Conservation (phyloP, 257 asterid genomes). For the Ehretia macrophylla region DNA sequence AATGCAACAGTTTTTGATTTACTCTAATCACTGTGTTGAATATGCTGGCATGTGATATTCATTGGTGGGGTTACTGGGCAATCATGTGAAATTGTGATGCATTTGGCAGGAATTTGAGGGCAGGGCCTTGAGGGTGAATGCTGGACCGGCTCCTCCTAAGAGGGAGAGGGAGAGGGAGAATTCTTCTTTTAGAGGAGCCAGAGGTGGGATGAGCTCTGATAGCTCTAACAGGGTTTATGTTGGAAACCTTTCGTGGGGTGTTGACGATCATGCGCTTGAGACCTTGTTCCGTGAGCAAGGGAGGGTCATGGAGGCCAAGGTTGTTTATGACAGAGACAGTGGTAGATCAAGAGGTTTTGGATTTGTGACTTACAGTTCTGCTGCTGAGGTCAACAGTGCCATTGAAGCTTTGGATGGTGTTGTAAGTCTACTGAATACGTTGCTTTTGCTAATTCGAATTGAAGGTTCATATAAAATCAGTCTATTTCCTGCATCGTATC, state of each 20-base stretch:
- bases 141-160: slow-evolving; percentile 79
- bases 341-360: slow-evolving; percentile 96
- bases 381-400: slow-evolving; percentile 74
- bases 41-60: too few species aligned
- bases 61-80: too few species aligned
- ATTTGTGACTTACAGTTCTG: slow-evolving; percentile 65
- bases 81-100: too few species aligned
- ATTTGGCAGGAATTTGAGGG: too few species aligned
- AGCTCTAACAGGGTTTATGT: slow-evolving; percentile 58
- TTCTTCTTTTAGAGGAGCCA: slow-evolving; percentile 42
- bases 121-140: slow-evolving; percentile 89
- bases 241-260: slow-evolving; percentile 92
- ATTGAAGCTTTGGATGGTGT: slow-evolving; percentile 54
- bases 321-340: slow-evolving; percentile 78
- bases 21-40: too few species aligned
- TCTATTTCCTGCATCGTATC: too few species aligned
- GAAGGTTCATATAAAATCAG: too few species aligned
- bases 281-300: slow-evolving; percentile 77
- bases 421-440: slow-evolving; percentile 34
- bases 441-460: too few species aligned
- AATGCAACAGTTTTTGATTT: too few species aligned
- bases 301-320: slow-evolving; percentile 71
- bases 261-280: slow-evolving; percentile 64
- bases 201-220: slow-evolving; percentile 31
- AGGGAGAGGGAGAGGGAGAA: slow-evolving; percentile 14